Evolutionary conservation across 371 early-diverging fungal genomes (phyloP).

Genomic region (Rhizopus microsporus): DNA sequence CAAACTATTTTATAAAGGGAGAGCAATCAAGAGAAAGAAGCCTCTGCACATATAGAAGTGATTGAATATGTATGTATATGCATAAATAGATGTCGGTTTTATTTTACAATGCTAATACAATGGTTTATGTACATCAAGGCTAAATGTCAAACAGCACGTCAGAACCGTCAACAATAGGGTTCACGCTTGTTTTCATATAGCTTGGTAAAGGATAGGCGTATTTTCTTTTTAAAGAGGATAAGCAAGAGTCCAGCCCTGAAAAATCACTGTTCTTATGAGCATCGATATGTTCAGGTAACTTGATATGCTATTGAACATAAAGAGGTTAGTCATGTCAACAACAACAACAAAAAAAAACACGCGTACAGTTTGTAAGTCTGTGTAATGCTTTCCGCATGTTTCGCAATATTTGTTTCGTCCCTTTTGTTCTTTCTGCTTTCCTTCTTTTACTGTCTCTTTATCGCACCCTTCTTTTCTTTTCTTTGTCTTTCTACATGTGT

Average conservation of each 20-base stretch:
- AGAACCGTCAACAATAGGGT: not conserved
- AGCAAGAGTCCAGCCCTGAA: not conserved
- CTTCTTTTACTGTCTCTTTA: not conserved
- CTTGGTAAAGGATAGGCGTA: not conserved
- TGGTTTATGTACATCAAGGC: too few relatives aligned
- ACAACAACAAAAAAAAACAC: not conserved
- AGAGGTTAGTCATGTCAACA: not conserved
- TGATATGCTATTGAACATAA: not conserved
- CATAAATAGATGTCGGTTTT: too few relatives aligned
- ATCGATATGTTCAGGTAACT: not conserved
- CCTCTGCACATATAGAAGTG: too few relatives aligned
- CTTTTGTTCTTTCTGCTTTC: not conserved
- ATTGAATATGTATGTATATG: too few relatives aligned
- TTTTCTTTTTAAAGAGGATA: slow-evolving; percentile 2
- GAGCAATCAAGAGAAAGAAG: too few relatives aligned
- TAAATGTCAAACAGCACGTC: not conserved
- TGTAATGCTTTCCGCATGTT: not conserved
- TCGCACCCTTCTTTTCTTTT: slow-evolving; percentile 4
- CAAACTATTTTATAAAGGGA: too few relatives aligned
- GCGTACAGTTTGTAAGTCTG: not conserved
- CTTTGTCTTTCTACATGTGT: slow-evolving; percentile 1
- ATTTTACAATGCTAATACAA: too few relatives aligned
- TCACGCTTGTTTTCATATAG: slow-evolving; percentile 2
- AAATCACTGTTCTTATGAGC: not conserved
- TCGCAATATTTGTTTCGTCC: not conserved